Base-by-base conservation (phyloP, 2,329 filamentous ascomycete genomes). In the Trichoderma asperellum region DNA sequence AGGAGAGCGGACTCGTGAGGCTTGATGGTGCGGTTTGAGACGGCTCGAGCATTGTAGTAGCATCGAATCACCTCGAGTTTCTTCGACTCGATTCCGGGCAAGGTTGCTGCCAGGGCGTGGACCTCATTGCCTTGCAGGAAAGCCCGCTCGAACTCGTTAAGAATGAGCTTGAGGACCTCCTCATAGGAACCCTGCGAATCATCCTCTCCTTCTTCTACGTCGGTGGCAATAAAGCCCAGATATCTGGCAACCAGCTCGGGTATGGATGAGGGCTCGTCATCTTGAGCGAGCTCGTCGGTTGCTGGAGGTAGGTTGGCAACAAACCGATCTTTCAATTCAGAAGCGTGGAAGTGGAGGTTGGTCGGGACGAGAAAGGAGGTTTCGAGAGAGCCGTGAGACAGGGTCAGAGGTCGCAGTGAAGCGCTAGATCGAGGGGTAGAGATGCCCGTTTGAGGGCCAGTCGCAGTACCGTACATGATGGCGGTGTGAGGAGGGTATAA, bases 251-350 rank as follows among this genome's bases (percentile, higher is more conserved):
- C 93, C 71, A 99, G 87, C 84, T 99, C 96, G 56, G 93, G 85
- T 58, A 94, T 89, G 29, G 96, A 99, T 47, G 96, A 98, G n/a
- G 96, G 96, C 85, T 99, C 96, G 76, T 99, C 96, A 85, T 99
- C 96, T 79, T 95, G 94, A 71, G 96, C 96, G 73, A 98, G 89
- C 85, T 99, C 96, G 79, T 99, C 96, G 79, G 96, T 99, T 69
- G 96, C 92, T 76, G 90, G 86, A 66, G 96, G 96, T 74, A 99
- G 87, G 73, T 90, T 93, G 59, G 92, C 87, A 73, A 89, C 88
- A 83, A 99, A 99, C 74, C 90, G 88, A 76, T 97, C 94, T 86
- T 95, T 96, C 78, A 98, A 87, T 84, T 97, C 93, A 71, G 94
- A 92, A 76, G 96, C 96, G 81, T 96, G 94, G 86, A 96, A 99